Conservation (phyloP, 345 rosid genomes). For the Sonneratia alba region DNA sequence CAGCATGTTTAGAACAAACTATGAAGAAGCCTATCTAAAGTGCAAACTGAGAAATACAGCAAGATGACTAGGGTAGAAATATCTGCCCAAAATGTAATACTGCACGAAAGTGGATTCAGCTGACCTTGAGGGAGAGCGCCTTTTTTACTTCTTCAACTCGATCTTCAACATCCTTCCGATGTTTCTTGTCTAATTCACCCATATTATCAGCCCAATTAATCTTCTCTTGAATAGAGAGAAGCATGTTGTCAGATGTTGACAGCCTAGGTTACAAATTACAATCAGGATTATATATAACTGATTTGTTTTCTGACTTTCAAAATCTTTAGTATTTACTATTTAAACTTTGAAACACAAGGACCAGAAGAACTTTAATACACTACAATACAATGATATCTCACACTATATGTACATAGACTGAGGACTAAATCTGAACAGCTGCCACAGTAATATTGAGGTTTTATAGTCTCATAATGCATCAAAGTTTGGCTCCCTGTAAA, state of each 20-base stretch:
- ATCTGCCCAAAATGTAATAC: neutral
- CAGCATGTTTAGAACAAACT: neutral
- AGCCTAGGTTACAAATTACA: conserved; percentile 38
- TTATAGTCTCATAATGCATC: neutral
- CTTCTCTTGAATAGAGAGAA: conserved; percentile 83
- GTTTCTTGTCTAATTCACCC: conserved; percentile 82
- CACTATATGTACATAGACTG: neutral
- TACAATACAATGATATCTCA: neutral
- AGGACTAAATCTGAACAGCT: neutral
- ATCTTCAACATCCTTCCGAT: conserved; percentile 71
- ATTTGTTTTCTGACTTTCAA: neutral
- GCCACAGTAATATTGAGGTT: neutral
- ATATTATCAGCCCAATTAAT: conserved; percentile 97
- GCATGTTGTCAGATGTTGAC: conserved; percentile 75
- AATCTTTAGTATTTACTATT: neutral
- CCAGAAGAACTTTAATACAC: neutral
- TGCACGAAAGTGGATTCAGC: conserved; percentile 38
- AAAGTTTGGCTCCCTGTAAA: neutral
- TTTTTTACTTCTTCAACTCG: conserved; percentile 76
- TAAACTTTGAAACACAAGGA: neutral
- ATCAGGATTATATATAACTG: neutral
- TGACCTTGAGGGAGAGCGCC: conserved; percentile 80
- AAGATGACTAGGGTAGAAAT: neutral
- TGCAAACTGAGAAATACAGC: neutral
- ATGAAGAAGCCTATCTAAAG: neutral